Percentiles rank a stretch among this genome's conserved stretches.
These are phyloP conservation scores for Acephala macrosclerotiorum DNA, from an alignment of 2,329 filamentous ascomycete species.

Conservation along the genomic window DNA sequence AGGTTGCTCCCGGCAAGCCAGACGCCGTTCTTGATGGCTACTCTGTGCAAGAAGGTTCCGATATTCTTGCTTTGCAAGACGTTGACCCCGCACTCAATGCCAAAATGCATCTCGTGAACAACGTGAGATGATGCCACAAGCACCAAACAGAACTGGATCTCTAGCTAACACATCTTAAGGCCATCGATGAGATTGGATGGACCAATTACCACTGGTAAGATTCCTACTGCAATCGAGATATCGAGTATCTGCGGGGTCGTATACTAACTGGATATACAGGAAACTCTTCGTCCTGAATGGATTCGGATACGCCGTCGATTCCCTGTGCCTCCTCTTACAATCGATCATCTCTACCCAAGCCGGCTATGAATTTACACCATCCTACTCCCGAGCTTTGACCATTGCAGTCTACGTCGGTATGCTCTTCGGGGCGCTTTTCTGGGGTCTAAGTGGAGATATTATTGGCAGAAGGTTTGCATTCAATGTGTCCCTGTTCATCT, in stretches of 20 bases:
- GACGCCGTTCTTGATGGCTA: constrained; percentile 17
- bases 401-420: constrained; percentile 67
- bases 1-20: constrained; percentile 18
- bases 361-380: constrained; percentile 63
- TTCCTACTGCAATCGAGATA: background rate
- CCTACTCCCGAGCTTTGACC: constrained; percentile 64
- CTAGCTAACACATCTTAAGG: constrained; percentile 37
- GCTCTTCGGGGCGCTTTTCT: constrained; percentile 67
- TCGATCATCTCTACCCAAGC: constrained; percentile 67
- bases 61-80: constrained; percentile 64
- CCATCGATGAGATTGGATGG: constrained; percentile 61
- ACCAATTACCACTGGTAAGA: constrained; percentile 60
- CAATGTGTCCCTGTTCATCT: constrained; percentile 70
- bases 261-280: constrained; percentile 3
- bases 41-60: constrained; percentile 40
- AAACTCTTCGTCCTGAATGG: constrained; percentile 64
- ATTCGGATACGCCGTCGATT: constrained; percentile 67
- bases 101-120: constrained; percentile 75
- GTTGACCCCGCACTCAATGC: constrained; percentile 67
- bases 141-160: background rate
- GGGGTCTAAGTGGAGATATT: constrained; percentile 72
- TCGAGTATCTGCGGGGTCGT: background rate
- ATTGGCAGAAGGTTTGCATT: constrained; percentile 74
- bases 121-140: constrained; percentile 52
- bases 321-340: constrained; percentile 64